A percentile compares a stretch with the other conserved stretches of the same genome.
Conservation (phyloP, 352 stramenopile genomes). For the Globisporangium cystogenes region DNA sequence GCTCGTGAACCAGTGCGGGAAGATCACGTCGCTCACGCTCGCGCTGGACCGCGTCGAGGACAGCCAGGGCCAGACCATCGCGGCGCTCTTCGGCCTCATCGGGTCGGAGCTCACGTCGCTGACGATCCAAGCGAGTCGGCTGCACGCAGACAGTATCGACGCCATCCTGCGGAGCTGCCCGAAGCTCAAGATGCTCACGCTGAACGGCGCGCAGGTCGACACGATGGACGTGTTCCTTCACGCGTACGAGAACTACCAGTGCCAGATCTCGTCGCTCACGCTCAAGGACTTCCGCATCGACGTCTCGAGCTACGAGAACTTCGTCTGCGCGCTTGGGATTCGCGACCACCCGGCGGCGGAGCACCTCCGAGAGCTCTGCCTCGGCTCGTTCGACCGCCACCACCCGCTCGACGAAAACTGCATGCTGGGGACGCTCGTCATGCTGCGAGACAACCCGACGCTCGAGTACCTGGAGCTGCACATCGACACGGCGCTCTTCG, state of each 20-base stretch:
- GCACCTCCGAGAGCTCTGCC: constrained; percentile 11
- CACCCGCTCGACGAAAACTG: constrained; percentile 11
- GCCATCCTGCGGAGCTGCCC: constrained; percentile 21
- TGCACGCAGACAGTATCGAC: constrained; percentile 18
- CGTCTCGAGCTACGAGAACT: constrained; percentile 4
- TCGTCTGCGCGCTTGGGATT: constrained; percentile 5
- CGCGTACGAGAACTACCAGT: constrained; percentile 9
- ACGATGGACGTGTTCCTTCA: constrained; percentile 21
- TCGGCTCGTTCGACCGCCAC: constrained; percentile 11
- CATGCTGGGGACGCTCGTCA: constrained; percentile 6
- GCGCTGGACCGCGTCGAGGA: constrained; percentile 16
- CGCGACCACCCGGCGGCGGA: neutral
- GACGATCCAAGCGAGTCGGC: constrained; percentile 16
- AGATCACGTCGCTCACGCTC: constrained; percentile 19
- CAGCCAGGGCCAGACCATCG: constrained; percentile 17
- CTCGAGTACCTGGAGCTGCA: constrained; percentile 14
- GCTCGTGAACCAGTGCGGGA: neutral
- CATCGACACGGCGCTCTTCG: constrained; percentile 7
- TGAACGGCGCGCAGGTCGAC: constrained; percentile 23
- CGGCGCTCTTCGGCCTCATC: constrained; percentile 18
- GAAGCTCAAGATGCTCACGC: constrained; percentile 13
- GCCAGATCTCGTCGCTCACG: constrained; percentile 10
- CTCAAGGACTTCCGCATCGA: constrained; percentile 13
- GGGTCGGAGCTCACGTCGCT: constrained; percentile 18
- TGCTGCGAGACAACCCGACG: constrained; percentile 5